Base-by-base conservation (phyloP, 2,329 filamentous ascomycete species). In the Diaporthe amygdali region DNA sequence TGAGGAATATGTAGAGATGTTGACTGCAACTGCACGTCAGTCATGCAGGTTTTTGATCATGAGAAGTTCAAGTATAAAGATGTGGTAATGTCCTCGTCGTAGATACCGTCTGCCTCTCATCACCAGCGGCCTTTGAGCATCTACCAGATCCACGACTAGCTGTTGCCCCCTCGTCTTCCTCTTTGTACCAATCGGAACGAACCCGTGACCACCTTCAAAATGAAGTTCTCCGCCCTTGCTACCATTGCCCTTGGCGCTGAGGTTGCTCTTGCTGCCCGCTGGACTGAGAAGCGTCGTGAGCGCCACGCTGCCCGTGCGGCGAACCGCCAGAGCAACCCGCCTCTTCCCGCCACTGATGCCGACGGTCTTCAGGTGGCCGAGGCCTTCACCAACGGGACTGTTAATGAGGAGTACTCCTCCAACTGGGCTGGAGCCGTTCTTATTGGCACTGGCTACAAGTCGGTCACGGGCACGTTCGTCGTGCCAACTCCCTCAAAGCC, bases 341-440 rank as follows among this genome's bases (percentile, higher is more conserved):
- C 64, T 52, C 70, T 73, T 9, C 72, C 72, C 51, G 49, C 72
- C 20, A 72, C 70, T 2, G 27, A 69, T 15, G 49, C 14, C 46
- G 37, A 70, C 5, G 71, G 69, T 39, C 22, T 66, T 22, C 39
- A 68, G 44, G 49, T 72, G 44, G 49, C 70, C 34, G 70, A 68
- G 15, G n/a, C 54, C 2, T 44, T 25, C 61, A 41, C 49, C 69
- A 73, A 73, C 54, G 67, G 55, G 15, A 72, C 71, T 25, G 12
- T 61, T 10, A n/a, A 73, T 20, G 70, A n/a, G 6, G 30, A 55
- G 44, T 73, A 73, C 66, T 72, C 69, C 12, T 69, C 70, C 75
- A 90, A 90, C 81, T 90, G 88, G 89, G 86, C 87, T 8, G 89
- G 89, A 51, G 87, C 87, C 0, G 87, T 89, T 15, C 83, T 88